Percentiles rank a stretch among this genome's conserved stretches.
Conservation (phyloP, 345 rosid genomes). For the Adansonia digitata region DNA sequence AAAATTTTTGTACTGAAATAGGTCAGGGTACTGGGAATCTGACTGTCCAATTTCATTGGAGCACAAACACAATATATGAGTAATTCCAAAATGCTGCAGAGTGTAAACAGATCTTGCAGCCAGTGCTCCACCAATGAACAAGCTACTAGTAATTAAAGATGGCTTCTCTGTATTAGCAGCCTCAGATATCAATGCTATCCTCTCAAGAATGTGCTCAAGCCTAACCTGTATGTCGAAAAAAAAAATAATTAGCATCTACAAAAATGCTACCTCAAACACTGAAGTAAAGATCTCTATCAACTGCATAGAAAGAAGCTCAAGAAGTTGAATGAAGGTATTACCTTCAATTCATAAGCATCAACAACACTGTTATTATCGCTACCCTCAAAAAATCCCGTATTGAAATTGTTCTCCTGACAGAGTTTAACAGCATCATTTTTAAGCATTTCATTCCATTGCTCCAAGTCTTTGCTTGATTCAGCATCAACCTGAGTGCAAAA, state of each 20-base stretch:
- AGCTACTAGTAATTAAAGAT: conserved; percentile 57
- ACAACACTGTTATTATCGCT: conserved; percentile 71
- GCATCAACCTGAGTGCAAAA: conserved; percentile 58
- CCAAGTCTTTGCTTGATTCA: conserved; percentile 85
- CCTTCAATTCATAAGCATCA: conserved; percentile 98
- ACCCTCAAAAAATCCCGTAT: conserved; percentile 89
- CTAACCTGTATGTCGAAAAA: conserved; percentile 54
- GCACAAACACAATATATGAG: conserved; percentile 83
- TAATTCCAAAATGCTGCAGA: conserved; percentile 72
- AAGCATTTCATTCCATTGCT: conserved; percentile 96
- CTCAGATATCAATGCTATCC: conserved; percentile 88
- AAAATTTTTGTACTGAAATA: conserved; percentile 75
- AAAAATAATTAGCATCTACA: background rate
- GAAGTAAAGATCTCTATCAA: background rate
- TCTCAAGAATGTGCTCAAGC: conserved; percentile 95
- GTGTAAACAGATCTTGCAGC: conserved; percentile 88
- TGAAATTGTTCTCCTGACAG: conserved; percentile 92
- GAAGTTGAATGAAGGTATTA: conserved; percentile 15
- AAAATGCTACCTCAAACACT: background rate
- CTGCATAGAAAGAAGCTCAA: background rate
- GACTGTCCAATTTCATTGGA: conserved; percentile 97
- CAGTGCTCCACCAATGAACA: conserved; percentile 89
- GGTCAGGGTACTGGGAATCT: conserved; percentile 79
- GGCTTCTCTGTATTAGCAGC: conserved; percentile 97
- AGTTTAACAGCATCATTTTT: conserved; percentile 75